Conservation (phyloP, 31 red algal species). For the Odonthalia washingtoniensis region DNA sequence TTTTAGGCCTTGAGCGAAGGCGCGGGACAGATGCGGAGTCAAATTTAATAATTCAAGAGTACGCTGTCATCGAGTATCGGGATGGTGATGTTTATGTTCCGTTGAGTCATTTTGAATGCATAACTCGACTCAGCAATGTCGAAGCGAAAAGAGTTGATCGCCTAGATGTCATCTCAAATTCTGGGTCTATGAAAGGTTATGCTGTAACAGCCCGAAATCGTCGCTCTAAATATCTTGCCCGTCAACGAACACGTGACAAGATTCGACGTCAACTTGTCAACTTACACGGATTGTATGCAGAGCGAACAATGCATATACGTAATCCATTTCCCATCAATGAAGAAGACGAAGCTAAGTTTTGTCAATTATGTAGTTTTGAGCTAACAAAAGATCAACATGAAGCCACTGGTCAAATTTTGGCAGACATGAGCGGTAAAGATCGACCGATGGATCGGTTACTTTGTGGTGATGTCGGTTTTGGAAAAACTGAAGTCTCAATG, state of each 20-base stretch:
- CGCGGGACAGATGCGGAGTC: not conserved
- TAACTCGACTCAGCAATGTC: constrained; percentile 39
- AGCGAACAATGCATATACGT: constrained; percentile 52
- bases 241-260: constrained; percentile 61
- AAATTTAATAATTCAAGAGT: constrained; percentile 59
- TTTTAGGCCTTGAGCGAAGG: constrained; percentile 82
- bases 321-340: constrained; percentile 64
- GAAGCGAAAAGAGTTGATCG: constrained; percentile 17
- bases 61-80: constrained; percentile 78
- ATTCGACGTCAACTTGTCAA: constrained; percentile 85
- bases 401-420: constrained; percentile 73
- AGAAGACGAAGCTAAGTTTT: constrained; percentile 64
- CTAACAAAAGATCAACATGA: constrained; percentile 85
- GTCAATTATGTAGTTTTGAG: constrained; percentile 45
- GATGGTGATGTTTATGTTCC: constrained; percentile 91
- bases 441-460: constrained; percentile 96
- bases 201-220: not conserved
- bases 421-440: constrained; percentile 77
- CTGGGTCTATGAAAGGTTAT: not conserved
- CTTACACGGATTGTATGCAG: constrained; percentile 75
- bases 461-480: constrained; percentile 99
- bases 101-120: constrained; percentile 65
- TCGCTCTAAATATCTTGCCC: constrained; percentile 57
- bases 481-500: constrained; percentile 99
- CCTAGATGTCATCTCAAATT: constrained; percentile 56